Conservation (phyloP, 1,284 basidiomycete species). For the Ustilago trichophora region DNA sequence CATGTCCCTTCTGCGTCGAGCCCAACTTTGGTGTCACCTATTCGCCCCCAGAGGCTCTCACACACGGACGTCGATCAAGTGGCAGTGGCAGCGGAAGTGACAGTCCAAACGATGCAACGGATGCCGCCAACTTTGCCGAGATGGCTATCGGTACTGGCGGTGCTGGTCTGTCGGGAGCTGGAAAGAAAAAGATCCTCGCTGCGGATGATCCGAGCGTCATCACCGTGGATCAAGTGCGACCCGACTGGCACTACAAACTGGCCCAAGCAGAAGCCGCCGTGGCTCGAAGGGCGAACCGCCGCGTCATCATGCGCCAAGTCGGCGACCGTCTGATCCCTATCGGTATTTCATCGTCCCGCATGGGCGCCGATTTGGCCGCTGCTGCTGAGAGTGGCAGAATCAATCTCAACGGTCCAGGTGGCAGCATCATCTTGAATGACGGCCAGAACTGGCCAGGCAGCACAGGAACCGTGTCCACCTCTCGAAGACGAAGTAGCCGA, state of each 20-base stretch:
- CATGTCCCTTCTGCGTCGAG: slow-evolving; percentile 96
- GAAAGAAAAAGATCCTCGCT: slow-evolving; percentile 47
- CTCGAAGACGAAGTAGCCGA: slow-evolving; percentile 39
- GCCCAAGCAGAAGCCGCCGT: slow-evolving; percentile 54
- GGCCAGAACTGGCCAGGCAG: slow-evolving; percentile 49
- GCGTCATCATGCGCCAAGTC: slow-evolving; percentile 98
- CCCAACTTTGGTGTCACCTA: slow-evolving; percentile 95
- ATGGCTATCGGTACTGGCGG: slow-evolving; percentile 53
- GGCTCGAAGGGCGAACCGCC: slow-evolving; percentile 76
- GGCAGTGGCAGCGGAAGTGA: slow-evolving; percentile 22
- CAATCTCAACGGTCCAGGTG: slow-evolving; percentile 59
- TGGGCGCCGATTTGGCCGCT: slow-evolving; percentile 58
- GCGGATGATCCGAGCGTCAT: slow-evolving; percentile 55
- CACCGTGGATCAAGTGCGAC: slow-evolving; percentile 61
- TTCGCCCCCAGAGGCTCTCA: slow-evolving; percentile 76
- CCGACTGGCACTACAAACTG: slow-evolving; percentile 62
- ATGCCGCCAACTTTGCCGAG: slow-evolving; percentile 50
- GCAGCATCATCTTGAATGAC: slow-evolving; percentile 63
- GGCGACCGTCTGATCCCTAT: slow-evolving; percentile 96
- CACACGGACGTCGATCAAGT: slow-evolving; percentile 20
- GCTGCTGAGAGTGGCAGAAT: slow-evolving; percentile 49
- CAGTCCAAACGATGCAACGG: slow-evolving; percentile 35
- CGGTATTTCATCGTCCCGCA: slow-evolving; percentile 79
- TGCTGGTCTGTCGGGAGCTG: slow-evolving; percentile 11
- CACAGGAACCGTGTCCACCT: slow-evolving; percentile 15